Base-by-base conservation (phyloP, 1,284 basidiomycete genomes). In the Coriolopsis trogii region DNA sequence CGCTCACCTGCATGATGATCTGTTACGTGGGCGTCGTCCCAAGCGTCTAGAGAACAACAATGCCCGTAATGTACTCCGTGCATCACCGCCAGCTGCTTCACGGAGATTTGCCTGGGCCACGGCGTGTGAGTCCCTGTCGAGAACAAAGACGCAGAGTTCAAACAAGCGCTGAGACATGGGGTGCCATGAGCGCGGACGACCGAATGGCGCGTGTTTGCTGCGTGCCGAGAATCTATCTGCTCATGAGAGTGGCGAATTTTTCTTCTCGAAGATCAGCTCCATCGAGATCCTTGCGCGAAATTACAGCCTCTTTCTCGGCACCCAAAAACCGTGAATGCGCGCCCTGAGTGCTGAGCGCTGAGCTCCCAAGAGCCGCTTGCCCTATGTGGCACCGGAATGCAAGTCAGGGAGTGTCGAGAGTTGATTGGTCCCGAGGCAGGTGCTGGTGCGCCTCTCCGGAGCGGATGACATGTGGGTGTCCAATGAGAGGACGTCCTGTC, bases 261-360 rank as follows among this genome's bases (percentile, higher is more conserved):
- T 30, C 49, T 51, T 51, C 43, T 20, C 43, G 49, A 41, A 46
- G 49, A 51, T 51, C 49, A 43, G 31, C 29, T 41, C 25, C 45
- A 51, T 51, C 50, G 50, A 46, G 50, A 51, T 51, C 43, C 23
- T 23, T 15, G 24, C 15, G 42, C 18, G 31, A 34, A n/a, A n/a
- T 24, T 23, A 18, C 42, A 20, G 16, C 30, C 18, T 23, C 30
- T 34, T 23, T 9, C 31, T 44, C 42, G 42, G 42, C 31, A 12
- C 42, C 30, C 42, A 5, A 30, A 12, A 18, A 13, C 21, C 30
- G 42, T 9, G 4, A n/a, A n/a, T 44, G 30, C 23, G 42, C 42
- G 42, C 25, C 31, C 41, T 31, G 28, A 18, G 29, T 20, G 13
- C 25, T 15, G 25, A 37, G 23, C 38, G 29, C 21, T 41, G 39